A percentile compares a stretch with the other conserved stretches of the same genome.
Conservation (phyloP, 192 early-diverging fungal genomes). For the Podila verticillata region DNA sequence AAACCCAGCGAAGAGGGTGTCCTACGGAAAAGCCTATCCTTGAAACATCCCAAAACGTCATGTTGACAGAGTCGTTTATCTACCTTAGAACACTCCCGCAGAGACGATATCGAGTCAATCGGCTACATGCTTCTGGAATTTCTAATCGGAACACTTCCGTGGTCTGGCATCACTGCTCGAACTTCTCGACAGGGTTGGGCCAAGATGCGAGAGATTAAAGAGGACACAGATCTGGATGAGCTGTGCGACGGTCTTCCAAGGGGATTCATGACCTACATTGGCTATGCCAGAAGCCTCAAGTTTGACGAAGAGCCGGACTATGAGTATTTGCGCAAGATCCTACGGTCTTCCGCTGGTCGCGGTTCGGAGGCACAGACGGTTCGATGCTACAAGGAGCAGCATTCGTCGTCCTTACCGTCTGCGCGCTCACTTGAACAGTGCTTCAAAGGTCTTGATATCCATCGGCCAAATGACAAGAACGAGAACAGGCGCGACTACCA, state of each 20-base stretch:
- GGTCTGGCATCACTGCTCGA: slow-evolving; percentile 87
- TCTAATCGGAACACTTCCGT: slow-evolving; percentile 77
- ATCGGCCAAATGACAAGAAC: slow-evolving; percentile 2
- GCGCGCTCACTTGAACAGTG: slow-evolving; percentile 12
- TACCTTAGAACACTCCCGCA: slow-evolving; percentile 74
- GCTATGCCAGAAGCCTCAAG: slow-evolving; percentile 74
- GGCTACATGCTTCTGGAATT: slow-evolving; percentile 88
- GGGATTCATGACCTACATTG: slow-evolving; percentile 76
- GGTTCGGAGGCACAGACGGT: slow-evolving; percentile 43
- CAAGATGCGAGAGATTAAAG: slow-evolving; percentile 87
- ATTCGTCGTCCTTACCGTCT: neutral
- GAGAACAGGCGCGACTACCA: neutral
- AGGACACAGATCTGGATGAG: slow-evolving; percentile 75
- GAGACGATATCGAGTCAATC: slow-evolving; percentile 87
- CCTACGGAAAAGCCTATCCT: no score
- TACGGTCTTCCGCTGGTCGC: slow-evolving; percentile 35
- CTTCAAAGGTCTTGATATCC: slow-evolving; percentile 26
- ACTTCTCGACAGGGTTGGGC: slow-evolving; percentile 88
- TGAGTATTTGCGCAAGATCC: slow-evolving; percentile 65
- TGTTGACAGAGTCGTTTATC: neutral
- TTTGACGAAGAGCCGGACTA: slow-evolving; percentile 88
- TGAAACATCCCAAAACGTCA: no score
- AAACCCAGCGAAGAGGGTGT: slow-evolving; percentile 1
- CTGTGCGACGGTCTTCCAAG: slow-evolving; percentile 79
- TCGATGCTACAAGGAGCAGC: slow-evolving; percentile 19